phyloP scores from a whole-genome alignment of 306 rosid genomes.

The Medicago arabica region DNA sequence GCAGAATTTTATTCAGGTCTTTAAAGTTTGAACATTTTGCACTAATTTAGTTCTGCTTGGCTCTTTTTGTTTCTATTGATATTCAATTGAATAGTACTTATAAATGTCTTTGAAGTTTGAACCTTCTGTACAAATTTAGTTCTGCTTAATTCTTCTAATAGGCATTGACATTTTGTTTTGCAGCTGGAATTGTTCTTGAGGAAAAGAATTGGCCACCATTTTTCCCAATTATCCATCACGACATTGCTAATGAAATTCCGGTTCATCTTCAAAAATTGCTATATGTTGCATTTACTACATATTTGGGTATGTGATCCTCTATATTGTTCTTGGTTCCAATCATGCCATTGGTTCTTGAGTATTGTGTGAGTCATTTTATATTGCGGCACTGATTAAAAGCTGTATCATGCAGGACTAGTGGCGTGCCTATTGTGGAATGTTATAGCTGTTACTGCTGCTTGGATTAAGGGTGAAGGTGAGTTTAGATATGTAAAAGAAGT shows the following conservation, averaged over 20 bases:
- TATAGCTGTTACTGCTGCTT: constrained; percentile 82
- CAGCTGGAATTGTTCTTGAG: constrained; percentile 91
- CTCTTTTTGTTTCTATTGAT: constrained; percentile 29
- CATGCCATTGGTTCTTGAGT: neutral
- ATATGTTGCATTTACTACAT: constrained; percentile 84
- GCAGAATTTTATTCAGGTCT: constrained; percentile 19
- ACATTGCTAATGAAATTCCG: constrained; percentile 88
- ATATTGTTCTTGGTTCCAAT: neutral
- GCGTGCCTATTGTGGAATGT: constrained; percentile 86
- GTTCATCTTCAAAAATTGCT: constrained; percentile 81
- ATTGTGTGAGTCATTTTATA: constrained; percentile 13
- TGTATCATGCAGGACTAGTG: constrained; percentile 67
- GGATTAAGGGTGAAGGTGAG: constrained; percentile 94
- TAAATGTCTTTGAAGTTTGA: constrained; percentile 26
- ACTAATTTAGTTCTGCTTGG: neutral
- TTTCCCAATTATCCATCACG: constrained; percentile 92
- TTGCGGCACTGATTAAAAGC: constrained; percentile 38
- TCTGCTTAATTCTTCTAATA: constrained; percentile 27
- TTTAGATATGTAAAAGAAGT: neutral
- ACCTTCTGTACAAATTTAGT: neutral
- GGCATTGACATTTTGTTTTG: constrained; percentile 50
- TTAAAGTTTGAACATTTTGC: constrained; percentile 22
- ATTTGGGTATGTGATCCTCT: constrained; percentile 66
- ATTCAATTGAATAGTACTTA: constrained; percentile 32
- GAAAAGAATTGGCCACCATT: constrained; percentile 97